Base-by-base conservation (phyloP, 257 asterid species). In the Lycium ferocissimum region DNA sequence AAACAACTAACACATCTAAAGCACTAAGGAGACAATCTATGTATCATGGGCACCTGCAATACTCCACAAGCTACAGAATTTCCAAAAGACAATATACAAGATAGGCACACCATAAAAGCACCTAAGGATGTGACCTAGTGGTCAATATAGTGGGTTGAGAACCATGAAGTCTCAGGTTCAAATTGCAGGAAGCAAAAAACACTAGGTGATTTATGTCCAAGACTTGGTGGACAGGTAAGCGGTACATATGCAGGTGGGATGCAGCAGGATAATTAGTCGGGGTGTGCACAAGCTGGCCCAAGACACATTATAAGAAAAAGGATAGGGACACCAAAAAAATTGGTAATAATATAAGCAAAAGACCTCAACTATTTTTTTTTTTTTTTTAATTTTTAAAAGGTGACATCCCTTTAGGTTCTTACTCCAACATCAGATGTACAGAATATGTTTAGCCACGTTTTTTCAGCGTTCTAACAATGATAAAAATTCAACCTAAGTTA, bases 361-460 rank as follows among this genome's bases (percentile, higher is more conserved):
- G 33, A 45, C 43, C 38, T 72, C 37, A 72, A 72, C 17, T 57
- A 2, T 5, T 40, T 40, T 40, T 40, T 40, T 40, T 2, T 26
- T 26, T 26, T 26, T 53, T 56, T 56, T 14, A 13, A 63, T 9
- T 14, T 7, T 26, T 4, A 63, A 22, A 22, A 33, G 70, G 17
- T 22, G 43, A 11, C 40, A 65, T 65, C 38, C 57, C 38, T 72
- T 71, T 45, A n/a, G 38, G 59, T 47, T 49, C 59, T 26, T 49
- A 73, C 80, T 45, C 35, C 80, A 45, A 72, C 80, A 72, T 45
- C n/a, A 22, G 59, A 71, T 45, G 57, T 71, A 71, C 11, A 11
- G 10, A 73, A 47, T 72, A 45, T 73, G 80, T 5, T 45, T n/a
- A 73, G 7, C 40, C 80, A 73, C n/a, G 11, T 49, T 47, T 12